Base-by-base conservation (phyloP, 31 red algal species). In the Porphyra umbilicalis region DNA sequence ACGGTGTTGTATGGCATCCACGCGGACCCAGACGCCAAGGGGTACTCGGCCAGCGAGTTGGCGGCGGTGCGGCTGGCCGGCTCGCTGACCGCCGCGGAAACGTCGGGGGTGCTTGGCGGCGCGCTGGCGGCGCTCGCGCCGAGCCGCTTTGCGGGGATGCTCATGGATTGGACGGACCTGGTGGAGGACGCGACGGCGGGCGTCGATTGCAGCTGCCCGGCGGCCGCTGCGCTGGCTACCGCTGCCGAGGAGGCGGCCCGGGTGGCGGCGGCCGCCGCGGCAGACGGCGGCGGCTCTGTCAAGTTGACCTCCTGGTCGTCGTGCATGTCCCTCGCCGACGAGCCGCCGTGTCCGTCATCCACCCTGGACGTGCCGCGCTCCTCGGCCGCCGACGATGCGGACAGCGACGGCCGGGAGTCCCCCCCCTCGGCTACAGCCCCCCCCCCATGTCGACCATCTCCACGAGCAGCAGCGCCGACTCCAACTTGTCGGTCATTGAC, bases 1-100 rank as follows among this genome's bases (percentile, higher is more conserved):
- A 84, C 86, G 20, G 91, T 93, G 3, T 40, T 93, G 38, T 93
- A 93, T 77, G 86, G 79, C 15, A 82, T 93, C 35, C 80, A 93
- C 79, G 83, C 91, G 75, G 91, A 93, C 76, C 85, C 83, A 25
- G 81, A 85, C 76, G 82, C 88, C 34, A 79, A 84, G 6, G 67
- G 76, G 2, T 71, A 71, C 57, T 7, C 57, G 4, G 13, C 57
- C 20, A 16, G 25, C 25, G 57, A 71, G 25, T 29, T 71, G 8
- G 57, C 57, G 20, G 57, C 25, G 25, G 25, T 29, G 13, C 57
- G 57, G 25, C 25, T 71, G 57, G 57, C 57, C 57, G 57, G 25
- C 11, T 71, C 57, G 13, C 57, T 71, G 25, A 8, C 57, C 20
- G 57, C 57, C 3, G 57, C 57, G 25, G 57, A 71, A 8, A n/a